phyloP scores from a whole-genome alignment of 305 asterid genomes.

The Fraxinus sp. region DNA sequence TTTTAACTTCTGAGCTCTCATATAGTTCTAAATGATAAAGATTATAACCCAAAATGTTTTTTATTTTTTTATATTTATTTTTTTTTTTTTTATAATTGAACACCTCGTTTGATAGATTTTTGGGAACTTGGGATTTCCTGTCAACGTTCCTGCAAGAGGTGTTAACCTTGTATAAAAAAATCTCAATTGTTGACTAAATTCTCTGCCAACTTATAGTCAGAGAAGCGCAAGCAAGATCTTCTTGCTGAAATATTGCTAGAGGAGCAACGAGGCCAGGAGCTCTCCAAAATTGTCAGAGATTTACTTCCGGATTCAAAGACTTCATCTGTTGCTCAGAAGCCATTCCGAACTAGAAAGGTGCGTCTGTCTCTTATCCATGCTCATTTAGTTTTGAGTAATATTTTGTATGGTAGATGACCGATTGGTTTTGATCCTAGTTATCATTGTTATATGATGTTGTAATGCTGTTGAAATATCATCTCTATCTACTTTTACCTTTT shows the following conservation, averaged over 20 bases:
- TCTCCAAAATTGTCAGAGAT: conserved; percentile 41
- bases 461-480: not conserved
- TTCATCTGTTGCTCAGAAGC: conserved; percentile 45
- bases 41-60: not conserved
- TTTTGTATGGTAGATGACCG: not conserved
- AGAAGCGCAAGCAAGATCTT: conserved; percentile 52
- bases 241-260: conserved; percentile 52
- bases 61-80: not conserved
- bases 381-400: not conserved
- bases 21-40: not conserved
- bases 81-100: not conserved
- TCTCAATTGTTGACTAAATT: not conserved
- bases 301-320: conserved; percentile 40
- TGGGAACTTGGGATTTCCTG: not conserved
- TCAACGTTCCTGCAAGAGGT: not conserved
- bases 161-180: not conserved
- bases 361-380: not conserved
- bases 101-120: not conserved
- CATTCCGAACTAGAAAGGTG: conserved; percentile 61
- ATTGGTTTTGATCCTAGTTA: not conserved
- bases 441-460: not conserved
- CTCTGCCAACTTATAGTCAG: conserved; percentile 40
- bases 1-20: not conserved
- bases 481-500: not conserved
- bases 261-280: conserved; percentile 55